Base-by-base conservation (phyloP, 768 basidiomycete species). In the Amanita inopinata region DNA sequence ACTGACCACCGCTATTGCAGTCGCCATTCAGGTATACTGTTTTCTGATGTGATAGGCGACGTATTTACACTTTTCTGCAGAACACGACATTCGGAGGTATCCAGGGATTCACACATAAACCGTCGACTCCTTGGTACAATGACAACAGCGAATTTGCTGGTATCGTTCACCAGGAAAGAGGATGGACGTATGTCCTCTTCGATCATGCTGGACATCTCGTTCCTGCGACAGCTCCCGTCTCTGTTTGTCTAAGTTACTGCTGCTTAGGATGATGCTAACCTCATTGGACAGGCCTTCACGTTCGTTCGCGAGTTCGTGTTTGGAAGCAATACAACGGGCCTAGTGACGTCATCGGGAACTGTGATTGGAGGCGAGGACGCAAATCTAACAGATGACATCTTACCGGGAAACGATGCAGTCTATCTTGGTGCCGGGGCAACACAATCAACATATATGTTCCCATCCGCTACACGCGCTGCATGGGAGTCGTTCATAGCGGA, bases 21-120 rank as follows among this genome's bases (percentile, higher is more conserved):
- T 78, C 30, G 65, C 70, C 9, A 80, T 80, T 19, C 77, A 77
- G 57, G 75, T 73, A 52, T 15, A 49, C 6, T 40, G 7, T 12
- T 15, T 24, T 9, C 9, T 18, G 31, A 17, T 9, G 5, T 3
- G 24, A 28, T n/a, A n/a, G n/a, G 5, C 38, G 2, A 19, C 37
- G 38, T 43, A 17, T 52, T 45, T 46, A 3, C 11, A 24, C 12
- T 37, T 46, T 42, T 33, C 6, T 33, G 0, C 38, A 84, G 79
- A 87, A 87, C 51, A 83, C 82, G 18, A 84, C 84, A 0, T 87
- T 85, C 49, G 83, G 81, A 18, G 83, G 81, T 4, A 76, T 78
- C 32, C 80, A 76, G 58, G 84, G 84, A 3, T 87, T 87, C 56
- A 76, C 78, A 3, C 66, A 73, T 35, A 67, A 70, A 45, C 84